Conservation (phyloP, 345 rosid species). For the Cardiospermum halicacabum region DNA sequence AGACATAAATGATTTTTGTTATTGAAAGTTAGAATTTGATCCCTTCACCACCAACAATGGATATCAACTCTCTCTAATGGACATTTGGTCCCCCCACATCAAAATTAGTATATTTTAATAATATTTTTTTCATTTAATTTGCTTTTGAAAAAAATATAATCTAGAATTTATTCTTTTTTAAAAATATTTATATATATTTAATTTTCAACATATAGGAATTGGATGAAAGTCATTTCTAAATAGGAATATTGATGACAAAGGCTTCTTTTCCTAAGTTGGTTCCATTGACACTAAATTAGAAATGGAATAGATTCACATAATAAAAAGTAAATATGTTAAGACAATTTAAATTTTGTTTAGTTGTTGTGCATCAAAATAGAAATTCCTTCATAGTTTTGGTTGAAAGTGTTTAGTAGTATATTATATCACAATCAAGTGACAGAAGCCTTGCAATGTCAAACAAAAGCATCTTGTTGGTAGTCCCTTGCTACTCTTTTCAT, state of each 20-base stretch:
- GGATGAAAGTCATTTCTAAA: not conserved
- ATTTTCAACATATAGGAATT: not conserved
- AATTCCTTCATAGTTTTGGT: not conserved
- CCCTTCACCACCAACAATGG: constrained; percentile 27
- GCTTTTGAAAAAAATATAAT: not conserved
- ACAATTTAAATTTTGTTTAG: not conserved
- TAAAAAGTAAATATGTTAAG: not conserved
- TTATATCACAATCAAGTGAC: constrained; percentile 7
- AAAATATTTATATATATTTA: not conserved
- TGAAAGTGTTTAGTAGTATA: not conserved
- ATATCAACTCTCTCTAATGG: constrained; percentile 23
- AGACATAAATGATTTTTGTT: constrained; percentile 33
- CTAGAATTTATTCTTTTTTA: constrained; percentile 13
- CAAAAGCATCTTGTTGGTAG: not conserved
- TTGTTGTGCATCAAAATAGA: not conserved
- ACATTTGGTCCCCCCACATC: constrained; percentile 29
- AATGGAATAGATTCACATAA: constrained; percentile 11
- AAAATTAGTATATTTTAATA: not conserved
- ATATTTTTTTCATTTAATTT: not conserved
- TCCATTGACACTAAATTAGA: not conserved
- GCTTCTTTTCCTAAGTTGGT: not conserved
- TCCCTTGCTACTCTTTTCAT: not conserved
- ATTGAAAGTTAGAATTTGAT: constrained; percentile 27
- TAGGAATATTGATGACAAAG: not conserved
- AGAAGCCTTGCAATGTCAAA: constrained; percentile 8